These are phyloP conservation scores for Rubia balearica DNA, from an alignment of 305 asterid genomes.

Conservation along the genomic window DNA sequence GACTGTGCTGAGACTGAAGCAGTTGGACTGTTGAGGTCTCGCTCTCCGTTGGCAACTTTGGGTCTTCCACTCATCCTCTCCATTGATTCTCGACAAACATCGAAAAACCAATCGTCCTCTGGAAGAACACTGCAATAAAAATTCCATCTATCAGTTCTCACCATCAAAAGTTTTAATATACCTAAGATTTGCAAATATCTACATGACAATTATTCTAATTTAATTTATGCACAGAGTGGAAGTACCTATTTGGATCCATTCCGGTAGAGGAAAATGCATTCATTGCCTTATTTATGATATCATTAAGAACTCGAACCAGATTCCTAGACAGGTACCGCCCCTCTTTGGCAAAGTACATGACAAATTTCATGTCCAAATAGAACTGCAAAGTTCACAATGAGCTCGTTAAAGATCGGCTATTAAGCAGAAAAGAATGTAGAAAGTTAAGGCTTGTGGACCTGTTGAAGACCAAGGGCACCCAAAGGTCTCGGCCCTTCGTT, in stretches of 20 bases:
- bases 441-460: conserved; percentile 41
- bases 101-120: conserved; percentile 89
- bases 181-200: not conserved
- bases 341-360: conserved; percentile 86
- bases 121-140: conserved; percentile 67
- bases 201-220: not conserved
- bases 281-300: conserved; percentile 73
- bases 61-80: conserved; percentile 90
- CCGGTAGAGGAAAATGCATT: conserved; percentile 78
- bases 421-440: not conserved
- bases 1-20: conserved; percentile 98
- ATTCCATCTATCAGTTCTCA: not conserved
- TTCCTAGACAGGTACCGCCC: conserved; percentile 95
- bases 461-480: conserved; percentile 87
- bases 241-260: conserved; percentile 87
- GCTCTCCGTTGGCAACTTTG: conserved; percentile 68
- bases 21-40: conserved; percentile 88
- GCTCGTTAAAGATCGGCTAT: not conserved
- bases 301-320: conserved; percentile 79
- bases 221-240: not conserved
- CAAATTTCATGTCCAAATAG: conserved; percentile 95
- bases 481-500: conserved; percentile 84
- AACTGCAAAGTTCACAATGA: conserved; percentile 49
- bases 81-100: conserved; percentile 74
- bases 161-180: not conserved